Evolutionary conservation across 768 basidiomycete genomes (phyloP), one percentile per base, ranked within the genome.

Genomic region (Lactifluus echinatus): DNA sequence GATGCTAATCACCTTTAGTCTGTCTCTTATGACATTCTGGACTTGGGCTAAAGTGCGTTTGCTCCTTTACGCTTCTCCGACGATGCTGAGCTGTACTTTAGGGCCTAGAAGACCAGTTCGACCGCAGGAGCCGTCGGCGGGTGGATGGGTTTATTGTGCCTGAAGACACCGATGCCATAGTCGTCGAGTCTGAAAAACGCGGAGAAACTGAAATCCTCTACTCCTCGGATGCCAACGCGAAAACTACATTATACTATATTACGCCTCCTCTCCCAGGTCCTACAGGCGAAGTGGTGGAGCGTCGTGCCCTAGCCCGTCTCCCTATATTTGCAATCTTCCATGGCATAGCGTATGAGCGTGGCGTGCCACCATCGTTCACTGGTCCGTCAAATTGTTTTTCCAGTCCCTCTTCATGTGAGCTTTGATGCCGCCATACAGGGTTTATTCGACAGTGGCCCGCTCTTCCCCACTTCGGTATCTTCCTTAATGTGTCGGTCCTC

Each of bases 401-500:
- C 50, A n/a, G n/a, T n/a, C n/a, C n/a, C n/a, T n/a, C n/a, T n/a
- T n/a, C n/a, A n/a, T n/a, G n/a, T n/a, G n/a, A n/a, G n/a, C n/a
- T n/a, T n/a, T n/a, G n/a, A n/a, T n/a, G n/a, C n/a, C n/a, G n/a
- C n/a, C n/a, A 55, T 17, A 3, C 47, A 74, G 81, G 78, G 1
- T 83, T 85, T 66, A 70, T 85, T 29, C 75, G 78, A 3, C 83
- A 80, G 64, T 83, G 83, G 80, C 84, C 84, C 21, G 77, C 83
- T 17, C 73, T 88, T n/a, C 85, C 85, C 33, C 73, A 76, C 2
- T 76, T 86, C 26, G 78, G 84, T 79, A 76, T 87, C 36, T 87
- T 87, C 69, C 72, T 86, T 15, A 80, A 82, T 0, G 78, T 83
- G 29, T 74, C 74, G 29, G 69, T 81, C 33, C 72, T 81, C 4